Evolutionary conservation across 768 basidiomycete species (phyloP).

Genomic region (Mycena chlorophos): DNA sequence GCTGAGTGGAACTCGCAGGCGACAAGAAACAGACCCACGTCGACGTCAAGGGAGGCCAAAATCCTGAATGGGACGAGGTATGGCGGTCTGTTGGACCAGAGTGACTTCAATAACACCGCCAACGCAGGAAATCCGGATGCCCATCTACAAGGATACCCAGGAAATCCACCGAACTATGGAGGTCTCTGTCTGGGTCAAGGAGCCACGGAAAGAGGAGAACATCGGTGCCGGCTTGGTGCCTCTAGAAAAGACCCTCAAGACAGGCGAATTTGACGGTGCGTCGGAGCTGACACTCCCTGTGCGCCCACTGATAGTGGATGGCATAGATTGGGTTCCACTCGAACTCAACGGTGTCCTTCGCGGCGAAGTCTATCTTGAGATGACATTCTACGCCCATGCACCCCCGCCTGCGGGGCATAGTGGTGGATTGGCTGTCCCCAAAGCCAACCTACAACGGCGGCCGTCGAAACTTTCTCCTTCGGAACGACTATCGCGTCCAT

Average conservation of each 20-base stretch:
- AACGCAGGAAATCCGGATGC: slow-evolving; percentile 80
- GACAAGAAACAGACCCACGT: slow-evolving; percentile 67
- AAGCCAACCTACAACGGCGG: slow-evolving; percentile 39
- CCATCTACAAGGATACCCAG: slow-evolving; percentile 56
- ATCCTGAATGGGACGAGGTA: slow-evolving; percentile 93
- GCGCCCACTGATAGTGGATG: slow-evolving; percentile 31
- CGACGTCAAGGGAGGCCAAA: slow-evolving; percentile 87
- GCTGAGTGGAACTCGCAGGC: slow-evolving; percentile 34
- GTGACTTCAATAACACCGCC: no score
- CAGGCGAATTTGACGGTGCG: slow-evolving; percentile 91
- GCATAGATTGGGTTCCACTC: slow-evolving; percentile 69
- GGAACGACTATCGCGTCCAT: slow-evolving; percentile 50
- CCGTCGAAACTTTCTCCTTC: slow-evolving; percentile 54
- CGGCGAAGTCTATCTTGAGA: slow-evolving; percentile 88
- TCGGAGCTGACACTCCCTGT: slow-evolving; percentile 7
- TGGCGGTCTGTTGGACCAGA: no score
- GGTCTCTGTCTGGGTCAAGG: slow-evolving; percentile 80
- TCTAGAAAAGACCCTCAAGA: slow-evolving; percentile 74
- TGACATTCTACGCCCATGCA: slow-evolving; percentile 85
- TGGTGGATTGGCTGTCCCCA: slow-evolving; percentile 30
- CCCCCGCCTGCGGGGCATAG: slow-evolving; percentile 45
- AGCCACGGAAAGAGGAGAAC: slow-evolving; percentile 67
- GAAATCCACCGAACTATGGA: slow-evolving; percentile 64
- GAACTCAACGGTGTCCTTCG: slow-evolving; percentile 60
- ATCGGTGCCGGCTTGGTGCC: slow-evolving; percentile 77